Evolutionary conservation across 176 grass and related monocot species (phyloP).

Genomic region (Avena sativa): DNA sequence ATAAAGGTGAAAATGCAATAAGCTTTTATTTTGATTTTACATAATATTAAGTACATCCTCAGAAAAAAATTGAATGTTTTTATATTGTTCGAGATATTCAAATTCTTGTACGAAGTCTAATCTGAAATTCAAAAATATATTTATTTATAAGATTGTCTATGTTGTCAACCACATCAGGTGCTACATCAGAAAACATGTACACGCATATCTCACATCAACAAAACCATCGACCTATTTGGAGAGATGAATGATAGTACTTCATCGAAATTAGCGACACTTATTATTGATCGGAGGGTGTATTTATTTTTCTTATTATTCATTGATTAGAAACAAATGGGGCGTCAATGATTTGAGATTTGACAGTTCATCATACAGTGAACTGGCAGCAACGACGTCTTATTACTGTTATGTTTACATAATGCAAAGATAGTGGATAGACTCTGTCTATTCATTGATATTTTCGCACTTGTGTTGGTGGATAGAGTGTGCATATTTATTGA

Average conservation of each 20-base stretch:
- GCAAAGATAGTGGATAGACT: background rate
- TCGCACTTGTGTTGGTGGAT: constrained; percentile 5
- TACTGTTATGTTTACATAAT: background rate
- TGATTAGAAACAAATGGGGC: background rate
- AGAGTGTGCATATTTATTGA: background rate
- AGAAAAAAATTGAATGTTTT: background rate
- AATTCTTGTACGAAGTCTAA: background rate
- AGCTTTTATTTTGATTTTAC: background rate
- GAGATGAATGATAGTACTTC: too few species aligned
- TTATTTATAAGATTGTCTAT: background rate
- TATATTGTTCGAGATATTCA: background rate
- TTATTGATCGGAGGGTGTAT: too few species aligned
- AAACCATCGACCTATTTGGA: background rate
- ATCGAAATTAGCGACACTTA: background rate
- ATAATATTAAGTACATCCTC: background rate
- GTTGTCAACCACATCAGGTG: background rate
- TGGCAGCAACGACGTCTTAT: background rate
- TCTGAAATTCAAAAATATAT: background rate
- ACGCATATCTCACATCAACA: background rate
- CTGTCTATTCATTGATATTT: constrained; percentile 5
- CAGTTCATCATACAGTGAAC: background rate
- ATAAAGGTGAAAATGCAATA: background rate
- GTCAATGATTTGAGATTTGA: constrained; percentile 16
- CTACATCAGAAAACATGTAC: background rate
- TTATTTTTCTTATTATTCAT: too few species aligned